Conservation (phyloP, 148 eudicot genomes). For the Fallopia convolvulus region DNA sequence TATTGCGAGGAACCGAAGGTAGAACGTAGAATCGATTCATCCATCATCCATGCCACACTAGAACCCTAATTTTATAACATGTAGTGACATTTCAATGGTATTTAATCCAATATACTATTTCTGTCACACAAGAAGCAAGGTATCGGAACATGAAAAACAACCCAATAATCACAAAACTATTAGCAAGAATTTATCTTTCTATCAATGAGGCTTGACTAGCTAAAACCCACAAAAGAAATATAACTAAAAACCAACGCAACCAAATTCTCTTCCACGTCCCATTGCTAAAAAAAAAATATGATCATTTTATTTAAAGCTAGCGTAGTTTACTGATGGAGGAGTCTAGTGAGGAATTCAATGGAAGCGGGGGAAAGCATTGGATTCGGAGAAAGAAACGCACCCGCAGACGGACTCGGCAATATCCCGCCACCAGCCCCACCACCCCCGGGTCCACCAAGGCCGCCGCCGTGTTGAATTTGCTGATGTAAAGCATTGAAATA, state of each 20-base stretch:
- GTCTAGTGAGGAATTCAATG: slow-evolving; percentile 55
- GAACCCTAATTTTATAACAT: not conserved
- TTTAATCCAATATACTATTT: not conserved
- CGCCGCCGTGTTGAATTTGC: slow-evolving; percentile 22
- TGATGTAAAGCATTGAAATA: not conserved
- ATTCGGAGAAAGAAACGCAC: slow-evolving; percentile 41
- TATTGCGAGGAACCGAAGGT: not conserved
- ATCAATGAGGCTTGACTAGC: not conserved
- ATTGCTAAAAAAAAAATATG: not conserved
- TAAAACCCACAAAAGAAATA: not conserved
- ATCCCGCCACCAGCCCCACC: slow-evolving; percentile 8
- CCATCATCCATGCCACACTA: too few species aligned
- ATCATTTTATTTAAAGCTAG: not conserved
- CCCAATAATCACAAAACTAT: not conserved
- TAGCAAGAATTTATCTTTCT: not conserved
- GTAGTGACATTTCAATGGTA: not conserved
- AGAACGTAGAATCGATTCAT: not conserved
- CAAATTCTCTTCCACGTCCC: not conserved
- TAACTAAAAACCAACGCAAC: not conserved
- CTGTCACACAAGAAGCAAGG: too few species aligned
- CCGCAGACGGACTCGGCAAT: slow-evolving; percentile 45
- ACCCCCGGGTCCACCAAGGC: not conserved
- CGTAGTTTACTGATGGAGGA: slow-evolving; percentile 25
- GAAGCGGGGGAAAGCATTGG: slow-evolving; percentile 52
- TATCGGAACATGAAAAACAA: too few species aligned